Evolutionary conservation across 176 grass and related monocot species (phyloP).

Genomic region (Carex littledalei): DNA sequence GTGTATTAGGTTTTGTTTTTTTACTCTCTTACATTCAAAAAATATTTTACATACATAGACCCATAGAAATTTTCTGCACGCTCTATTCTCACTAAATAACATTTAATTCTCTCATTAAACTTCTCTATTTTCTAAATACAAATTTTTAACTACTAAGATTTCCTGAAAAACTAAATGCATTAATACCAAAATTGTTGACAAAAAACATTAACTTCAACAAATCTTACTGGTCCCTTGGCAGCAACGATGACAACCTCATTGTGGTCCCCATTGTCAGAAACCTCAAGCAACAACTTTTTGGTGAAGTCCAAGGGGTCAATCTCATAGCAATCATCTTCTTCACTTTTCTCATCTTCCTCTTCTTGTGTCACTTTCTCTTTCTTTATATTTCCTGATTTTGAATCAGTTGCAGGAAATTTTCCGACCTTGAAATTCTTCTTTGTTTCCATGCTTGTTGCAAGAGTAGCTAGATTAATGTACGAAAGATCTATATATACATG

Average conservation of each 20-base stretch:
- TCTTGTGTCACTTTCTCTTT: conserved; percentile 7
- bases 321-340: conserved; percentile 45
- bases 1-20: no score
- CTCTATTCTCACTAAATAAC: no score
- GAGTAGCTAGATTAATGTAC: background rate
- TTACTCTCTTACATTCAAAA: no score
- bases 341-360: background rate
- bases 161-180: no score
- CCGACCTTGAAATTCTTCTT: background rate
- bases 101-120: no score
- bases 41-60: no score
- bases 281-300: conserved; percentile 10
- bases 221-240: conserved; percentile 35
- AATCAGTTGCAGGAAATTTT: background rate
- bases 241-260: conserved; percentile 44
- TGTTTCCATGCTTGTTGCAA: conserved; percentile 8
- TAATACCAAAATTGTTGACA: no score
- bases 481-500: background rate
- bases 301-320: conserved; percentile 35
- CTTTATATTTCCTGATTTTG: conserved; percentile 18
- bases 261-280: conserved; percentile 22
- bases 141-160: no score
- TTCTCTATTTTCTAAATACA: no score
- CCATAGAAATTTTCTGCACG: no score
- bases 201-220: no score